Conservation (phyloP, 78 protist species). For the Dictyostelium capitatum region DNA sequence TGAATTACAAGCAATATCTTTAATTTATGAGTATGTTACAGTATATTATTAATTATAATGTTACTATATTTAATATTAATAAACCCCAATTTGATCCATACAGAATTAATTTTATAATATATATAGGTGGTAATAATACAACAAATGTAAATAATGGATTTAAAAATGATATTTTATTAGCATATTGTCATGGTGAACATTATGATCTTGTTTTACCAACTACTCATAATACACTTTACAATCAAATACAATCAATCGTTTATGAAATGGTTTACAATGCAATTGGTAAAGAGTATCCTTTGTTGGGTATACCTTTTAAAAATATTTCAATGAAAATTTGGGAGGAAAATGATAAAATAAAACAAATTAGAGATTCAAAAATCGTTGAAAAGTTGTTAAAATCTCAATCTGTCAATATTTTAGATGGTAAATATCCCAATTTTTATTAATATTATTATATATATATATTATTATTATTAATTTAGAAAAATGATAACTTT, state of each 20-base stretch:
- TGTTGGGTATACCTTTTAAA: background rate
- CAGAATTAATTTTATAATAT: conserved; percentile 59
- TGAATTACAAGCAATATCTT: conserved; percentile 63
- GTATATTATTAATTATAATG: background rate
- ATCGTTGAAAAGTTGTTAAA: conserved; percentile 8
- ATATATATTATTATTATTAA: background rate
- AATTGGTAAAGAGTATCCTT: background rate
- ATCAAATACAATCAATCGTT: conserved; percentile 22
- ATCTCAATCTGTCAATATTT: conserved; percentile 10
- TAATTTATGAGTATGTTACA: conserved; percentile 24
- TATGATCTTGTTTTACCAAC: conserved; percentile 39
- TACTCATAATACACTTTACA: background rate
- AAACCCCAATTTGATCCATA: no score
- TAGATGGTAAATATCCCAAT: background rate
- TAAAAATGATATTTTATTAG: conserved; percentile 9
- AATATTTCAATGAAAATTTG: conserved; percentile 22
- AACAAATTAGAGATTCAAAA: conserved; percentile 3
- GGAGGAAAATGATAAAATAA: conserved; percentile 32
- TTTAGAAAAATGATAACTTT: background rate
- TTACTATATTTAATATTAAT: no score
- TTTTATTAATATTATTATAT: background rate
- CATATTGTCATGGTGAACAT: conserved; percentile 66
- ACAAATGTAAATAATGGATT: conserved; percentile 45
- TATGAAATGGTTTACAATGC: conserved; percentile 5
- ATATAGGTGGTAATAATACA: conserved; percentile 24